phyloP scores from a whole-genome alignment of 202 grass and related monocot species.

The Elaeis oleifera region DNA sequence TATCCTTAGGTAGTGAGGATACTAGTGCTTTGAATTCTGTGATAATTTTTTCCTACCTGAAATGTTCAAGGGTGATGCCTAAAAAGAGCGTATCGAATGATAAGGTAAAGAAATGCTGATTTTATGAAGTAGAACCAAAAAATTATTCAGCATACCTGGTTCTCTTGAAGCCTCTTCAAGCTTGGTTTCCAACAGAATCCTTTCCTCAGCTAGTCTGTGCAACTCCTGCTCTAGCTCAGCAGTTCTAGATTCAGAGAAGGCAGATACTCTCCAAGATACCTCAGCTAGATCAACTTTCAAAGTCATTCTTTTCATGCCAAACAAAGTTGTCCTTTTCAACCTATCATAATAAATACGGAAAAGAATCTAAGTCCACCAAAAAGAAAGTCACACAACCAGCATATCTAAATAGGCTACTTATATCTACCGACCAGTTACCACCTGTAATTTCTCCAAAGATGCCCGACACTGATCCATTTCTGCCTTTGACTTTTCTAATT shows the following conservation, averaged over 20 bases:
- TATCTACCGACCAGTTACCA: constrained; percentile 51
- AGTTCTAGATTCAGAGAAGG: constrained; percentile 44
- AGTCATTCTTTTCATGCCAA: constrained; percentile 61
- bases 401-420: constrained; percentile 19
- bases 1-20: constrained; percentile 55
- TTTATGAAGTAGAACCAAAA: constrained; percentile 6
- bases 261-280: constrained; percentile 41
- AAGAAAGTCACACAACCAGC: constrained; percentile 12
- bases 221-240: constrained; percentile 54
- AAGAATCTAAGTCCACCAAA: constrained; percentile 21
- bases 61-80: constrained; percentile 11
- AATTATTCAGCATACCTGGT: constrained; percentile 50
- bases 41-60: constrained; percentile 77
- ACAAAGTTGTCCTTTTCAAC: constrained; percentile 63
- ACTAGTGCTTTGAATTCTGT: constrained; percentile 58
- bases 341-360: constrained; percentile 28
- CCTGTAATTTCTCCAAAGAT: constrained; percentile 88
- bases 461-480: constrained; percentile 42
- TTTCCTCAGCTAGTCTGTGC: constrained; percentile 58
- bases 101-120: constrained; percentile 4
- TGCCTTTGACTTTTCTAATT: constrained; percentile 44
- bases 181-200: constrained; percentile 45
- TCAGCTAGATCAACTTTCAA: constrained; percentile 60
- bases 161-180: constrained; percentile 74
- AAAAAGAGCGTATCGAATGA: constrained; percentile 10